Evolutionary conservation across 257 asterid species (phyloP).

Genomic region (Solanum paucissectum): DNA sequence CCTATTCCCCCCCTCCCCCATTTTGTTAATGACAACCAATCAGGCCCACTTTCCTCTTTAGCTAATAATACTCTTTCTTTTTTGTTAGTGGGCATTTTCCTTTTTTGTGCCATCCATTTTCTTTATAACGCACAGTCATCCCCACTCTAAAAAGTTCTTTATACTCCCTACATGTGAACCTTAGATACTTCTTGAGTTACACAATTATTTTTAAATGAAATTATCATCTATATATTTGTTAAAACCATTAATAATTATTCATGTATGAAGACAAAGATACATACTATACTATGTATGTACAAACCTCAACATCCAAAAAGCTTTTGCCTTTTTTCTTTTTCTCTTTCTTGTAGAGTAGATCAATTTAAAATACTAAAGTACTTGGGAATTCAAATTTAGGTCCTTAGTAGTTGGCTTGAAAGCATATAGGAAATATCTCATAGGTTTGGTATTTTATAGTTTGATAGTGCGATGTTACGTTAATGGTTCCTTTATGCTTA

Average conservation of each 20-base stretch:
- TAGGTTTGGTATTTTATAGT: neutral
- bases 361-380: neutral
- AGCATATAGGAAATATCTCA: neutral
- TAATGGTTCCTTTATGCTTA: neutral
- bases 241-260: neutral
- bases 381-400: neutral
- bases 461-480: neutral
- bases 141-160: slow-evolving; percentile 31
- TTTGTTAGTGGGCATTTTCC: slow-evolving; percentile 69
- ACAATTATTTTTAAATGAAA: neutral
- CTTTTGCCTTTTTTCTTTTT: neutral
- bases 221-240: neutral
- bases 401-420: neutral
- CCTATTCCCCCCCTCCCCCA: neutral
- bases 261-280: neutral
- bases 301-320: neutral
- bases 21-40: slow-evolving; percentile 32
- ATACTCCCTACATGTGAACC: neutral
- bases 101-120: slow-evolving; percentile 22
- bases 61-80: slow-evolving; percentile 8
- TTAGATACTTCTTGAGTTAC: neutral
- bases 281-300: neutral
- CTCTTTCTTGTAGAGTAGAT: neutral
- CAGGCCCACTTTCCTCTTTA: slow-evolving; percentile 24
- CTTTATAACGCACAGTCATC: slow-evolving; percentile 6